Percentiles rank a stretch among this genome's conserved stretches.
Conservation (phyloP, 495 filamentous ascomycete species). For the Pyrenopolyporus hunteri region DNA sequence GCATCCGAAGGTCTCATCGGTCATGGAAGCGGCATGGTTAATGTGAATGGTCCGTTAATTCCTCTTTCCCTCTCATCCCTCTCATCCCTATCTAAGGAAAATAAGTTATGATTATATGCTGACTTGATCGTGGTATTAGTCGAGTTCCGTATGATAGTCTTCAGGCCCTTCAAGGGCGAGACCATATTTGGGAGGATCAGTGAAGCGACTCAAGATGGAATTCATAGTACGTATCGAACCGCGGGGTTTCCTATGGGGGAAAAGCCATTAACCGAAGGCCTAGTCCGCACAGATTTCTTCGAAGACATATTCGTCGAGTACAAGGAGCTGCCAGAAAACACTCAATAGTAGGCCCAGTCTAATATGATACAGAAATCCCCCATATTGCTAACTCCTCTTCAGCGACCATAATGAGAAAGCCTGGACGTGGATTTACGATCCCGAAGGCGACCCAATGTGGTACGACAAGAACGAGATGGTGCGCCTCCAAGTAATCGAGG, state of each 20-base stretch:
- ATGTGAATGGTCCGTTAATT: slow-evolving; percentile 76
- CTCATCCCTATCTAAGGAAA: background rate
- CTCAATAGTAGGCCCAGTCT: slow-evolving; percentile 67
- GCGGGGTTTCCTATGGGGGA: background rate
- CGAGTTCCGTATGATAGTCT: slow-evolving; percentile 90
- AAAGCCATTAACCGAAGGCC: background rate
- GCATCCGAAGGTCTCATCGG: slow-evolving; percentile 92
- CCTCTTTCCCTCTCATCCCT: background rate
- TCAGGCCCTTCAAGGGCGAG: slow-evolving; percentile 92
- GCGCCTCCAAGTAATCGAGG: slow-evolving; percentile 78
- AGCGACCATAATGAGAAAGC: slow-evolving; percentile 73
- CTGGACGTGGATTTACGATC: slow-evolving; percentile 78
- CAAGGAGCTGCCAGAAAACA: slow-evolving; percentile 70
- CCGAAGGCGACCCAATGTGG: slow-evolving; percentile 70
- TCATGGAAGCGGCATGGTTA: slow-evolving; percentile 84
- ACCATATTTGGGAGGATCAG: slow-evolving; percentile 82
- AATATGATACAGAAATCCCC: background rate
- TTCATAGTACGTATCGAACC: slow-evolving; percentile 64
- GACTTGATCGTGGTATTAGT: slow-evolving; percentile 56
- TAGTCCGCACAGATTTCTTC: slow-evolving; percentile 87
- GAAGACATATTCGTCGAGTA: slow-evolving; percentile 83
- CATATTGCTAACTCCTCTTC: slow-evolving; percentile 14
- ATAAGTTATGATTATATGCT: background rate
- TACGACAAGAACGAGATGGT: slow-evolving; percentile 90
- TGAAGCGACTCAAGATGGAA: slow-evolving; percentile 70